Percentiles rank a stretch among this genome's conserved stretches.
Evolutionary conservation across 108 stramenopile species (phyloP).

Genomic region (Cyclotella sp.): DNA sequence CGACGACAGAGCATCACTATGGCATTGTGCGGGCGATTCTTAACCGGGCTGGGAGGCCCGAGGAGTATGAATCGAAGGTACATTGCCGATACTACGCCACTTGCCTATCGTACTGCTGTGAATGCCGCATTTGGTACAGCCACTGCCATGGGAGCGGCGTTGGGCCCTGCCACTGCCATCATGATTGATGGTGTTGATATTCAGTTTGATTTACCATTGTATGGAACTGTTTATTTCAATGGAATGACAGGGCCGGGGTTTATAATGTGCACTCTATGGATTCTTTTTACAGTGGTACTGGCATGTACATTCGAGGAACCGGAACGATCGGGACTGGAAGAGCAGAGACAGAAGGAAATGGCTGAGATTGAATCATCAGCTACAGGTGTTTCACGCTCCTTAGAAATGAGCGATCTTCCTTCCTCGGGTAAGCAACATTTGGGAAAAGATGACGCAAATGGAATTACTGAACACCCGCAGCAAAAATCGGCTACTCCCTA

Average conservation of each 20-base stretch:
- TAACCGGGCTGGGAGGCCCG: constrained; percentile 88
- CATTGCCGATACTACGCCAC: constrained; percentile 85
- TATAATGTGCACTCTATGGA: constrained; percentile 85
- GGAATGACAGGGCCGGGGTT: constrained; percentile 84
- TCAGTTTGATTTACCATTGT: constrained; percentile 46
- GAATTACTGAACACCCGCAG: background rate
- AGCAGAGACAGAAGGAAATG: constrained; percentile 59
- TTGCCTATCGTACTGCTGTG: constrained; percentile 74
- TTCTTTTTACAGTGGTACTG: constrained; percentile 52
- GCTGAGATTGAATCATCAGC: background rate
- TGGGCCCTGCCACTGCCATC: constrained; percentile 85
- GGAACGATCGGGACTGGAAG: constrained; percentile 63
- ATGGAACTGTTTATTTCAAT: constrained; percentile 63
- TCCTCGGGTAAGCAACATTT: background rate
- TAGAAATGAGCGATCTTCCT: constrained; percentile 17
- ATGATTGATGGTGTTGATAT: constrained; percentile 63
- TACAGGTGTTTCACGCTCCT: constrained; percentile 6
- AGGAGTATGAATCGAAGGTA: constrained; percentile 86
- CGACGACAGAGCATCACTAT: constrained; percentile 58
- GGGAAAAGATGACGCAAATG: background rate
- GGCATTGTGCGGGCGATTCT: constrained; percentile 79
- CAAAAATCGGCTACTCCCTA: constrained; percentile 3
- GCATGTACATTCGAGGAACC: constrained; percentile 62
- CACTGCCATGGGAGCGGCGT: constrained; percentile 80
- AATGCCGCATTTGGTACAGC: constrained; percentile 85